Evolutionary conservation across 495 filamentous ascomycete species (phyloP), one percentile per base, ranked within the genome.

Genomic region (Thermothielavioides terrestris): DNA sequence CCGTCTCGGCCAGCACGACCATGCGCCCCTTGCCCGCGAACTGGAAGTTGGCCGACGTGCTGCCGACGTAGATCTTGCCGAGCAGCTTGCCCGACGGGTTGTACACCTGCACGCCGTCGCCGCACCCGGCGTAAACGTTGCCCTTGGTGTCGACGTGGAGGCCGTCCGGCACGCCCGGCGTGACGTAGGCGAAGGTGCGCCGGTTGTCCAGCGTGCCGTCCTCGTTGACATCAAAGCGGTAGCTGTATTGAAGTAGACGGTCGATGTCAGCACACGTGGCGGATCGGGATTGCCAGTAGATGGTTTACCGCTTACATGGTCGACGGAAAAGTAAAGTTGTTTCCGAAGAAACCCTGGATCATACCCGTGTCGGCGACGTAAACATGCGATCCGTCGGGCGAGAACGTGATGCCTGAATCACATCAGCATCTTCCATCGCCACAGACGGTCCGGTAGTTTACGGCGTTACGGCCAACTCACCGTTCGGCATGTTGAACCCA

Each of bases 21-120:
- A 81, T 70, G 38, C 73, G 60, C 0, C 76, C 77, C 10, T 70
- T 64, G 12, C 77, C 70, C 9, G 72, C 78, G 45, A 80, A 81
- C 52, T 77, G 73, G 63, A 81, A 80, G 60, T 80, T 80, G 27
- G 74, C 75, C 2, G 67, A 61, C 1, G 57, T 61, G 38, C 49
- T 53, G 11, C 72, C 72, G 3, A 69, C 52, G 28, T 72, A 71
- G 21, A 82, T 79, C 62, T 78, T 82, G 15, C 80, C 81, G 4
- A 85, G 59, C 3, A 82, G 67, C 5, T 68, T 73, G 14, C 79
- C 79, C 1, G 73, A 74, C 3, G 74, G 64, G 42, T 74, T 78
- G 68, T 70, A 84, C 4, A 84, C 75, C 39, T 82, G 72, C n/a
- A 83, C 68, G 21, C 81, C 80, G 52, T 82, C 80, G 3, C 77